Evolutionary conservation across 257 asterid genomes (phyloP).

Genomic region (Mitragyna speciosa): DNA sequence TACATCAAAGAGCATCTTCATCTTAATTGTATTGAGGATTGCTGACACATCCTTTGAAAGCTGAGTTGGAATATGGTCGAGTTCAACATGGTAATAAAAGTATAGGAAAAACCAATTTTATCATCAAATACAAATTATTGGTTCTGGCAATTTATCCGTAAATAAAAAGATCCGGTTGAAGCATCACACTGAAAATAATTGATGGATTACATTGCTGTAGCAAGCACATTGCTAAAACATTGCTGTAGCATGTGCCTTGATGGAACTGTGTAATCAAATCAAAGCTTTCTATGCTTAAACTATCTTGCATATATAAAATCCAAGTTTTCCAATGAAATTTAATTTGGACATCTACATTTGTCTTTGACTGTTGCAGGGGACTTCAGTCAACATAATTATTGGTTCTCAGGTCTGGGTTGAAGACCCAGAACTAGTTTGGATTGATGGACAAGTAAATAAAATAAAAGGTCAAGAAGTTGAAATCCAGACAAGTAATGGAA

Average conservation of each 20-base stretch:
- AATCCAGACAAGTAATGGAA: conserved; percentile 69
- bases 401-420: conserved; percentile 94
- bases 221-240: no score
- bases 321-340: background rate
- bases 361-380: conserved; percentile 54
- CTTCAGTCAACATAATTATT: conserved; percentile 80
- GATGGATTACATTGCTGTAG: no score
- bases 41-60: background rate
- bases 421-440: conserved; percentile 78
- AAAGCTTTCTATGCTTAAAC: background rate
- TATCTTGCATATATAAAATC: no score
- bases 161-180: no score
- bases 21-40: background rate
- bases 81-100: background rate
- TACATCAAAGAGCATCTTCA: background rate
- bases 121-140: no score
- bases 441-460: conserved; percentile 77
- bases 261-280: background rate
- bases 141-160: background rate
- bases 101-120: background rate
- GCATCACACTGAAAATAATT: no score
- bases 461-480: conserved; percentile 72
- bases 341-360: conserved; percentile 4
- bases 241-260: background rate
- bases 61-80: background rate